phyloP scores from a whole-genome alignment of 257 asterid species.

The Solanum stenotomum region DNA sequence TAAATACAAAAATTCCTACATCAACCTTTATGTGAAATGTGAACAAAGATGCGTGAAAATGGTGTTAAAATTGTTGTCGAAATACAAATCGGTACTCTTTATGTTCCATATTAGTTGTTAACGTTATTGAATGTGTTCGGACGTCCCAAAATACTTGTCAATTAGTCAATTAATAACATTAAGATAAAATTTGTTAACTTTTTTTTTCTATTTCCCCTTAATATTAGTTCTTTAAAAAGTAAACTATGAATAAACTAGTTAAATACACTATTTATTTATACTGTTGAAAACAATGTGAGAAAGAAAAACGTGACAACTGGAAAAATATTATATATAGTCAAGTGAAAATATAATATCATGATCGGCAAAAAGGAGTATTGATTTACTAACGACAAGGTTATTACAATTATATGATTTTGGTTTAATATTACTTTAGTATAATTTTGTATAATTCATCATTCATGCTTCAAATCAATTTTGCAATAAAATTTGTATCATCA shows the following conservation, averaged over 20 bases:
- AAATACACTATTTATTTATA: no score
- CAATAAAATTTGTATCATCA: no score
- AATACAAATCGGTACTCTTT: background rate
- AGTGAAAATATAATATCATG: background rate
- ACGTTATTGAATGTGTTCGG: rapidly evolving
- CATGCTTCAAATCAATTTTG: no score
- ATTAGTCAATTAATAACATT: background rate
- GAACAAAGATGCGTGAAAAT: background rate
- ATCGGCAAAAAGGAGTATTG: no score
- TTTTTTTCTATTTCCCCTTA: background rate
- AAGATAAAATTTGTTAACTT: background rate
- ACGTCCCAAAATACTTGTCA: background rate
- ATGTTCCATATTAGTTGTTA: background rate
- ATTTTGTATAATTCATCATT: no score
- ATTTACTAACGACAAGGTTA: no score
- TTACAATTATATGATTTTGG: no score
- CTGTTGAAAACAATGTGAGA: background rate
- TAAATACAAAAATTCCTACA: background rate
- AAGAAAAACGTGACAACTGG: no score
- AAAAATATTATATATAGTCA: no score
- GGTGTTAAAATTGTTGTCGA: background rate
- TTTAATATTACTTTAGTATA: no score
- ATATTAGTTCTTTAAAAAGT: background rate
- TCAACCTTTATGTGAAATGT: background rate
- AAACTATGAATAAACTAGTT: background rate